Base-by-base conservation (phyloP, 1,139 yeast genomes). In the Kurtzmaniella quercitrusa region DNA sequence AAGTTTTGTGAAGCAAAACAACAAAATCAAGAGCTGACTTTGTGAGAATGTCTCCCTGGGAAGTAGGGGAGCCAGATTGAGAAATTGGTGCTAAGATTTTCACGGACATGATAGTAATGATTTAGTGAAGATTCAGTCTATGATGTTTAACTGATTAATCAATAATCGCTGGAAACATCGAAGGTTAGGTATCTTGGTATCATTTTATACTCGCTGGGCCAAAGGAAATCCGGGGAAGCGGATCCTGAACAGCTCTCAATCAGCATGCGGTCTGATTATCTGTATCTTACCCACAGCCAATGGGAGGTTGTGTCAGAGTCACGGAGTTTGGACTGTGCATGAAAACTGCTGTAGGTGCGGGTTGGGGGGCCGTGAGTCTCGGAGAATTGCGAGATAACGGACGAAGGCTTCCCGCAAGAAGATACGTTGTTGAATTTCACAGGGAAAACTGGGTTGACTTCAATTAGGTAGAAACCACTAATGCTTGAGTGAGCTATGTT, bases 31-130 rank as follows among this genome's bases (percentile, higher is more conserved):
- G 46, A 1, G 56, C 54, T 1, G 46, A 41, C 23, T 47, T 45
- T 32, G 57, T 53, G 16, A 52, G 42, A 17, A 53, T 51, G 38
- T 52, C 53, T 7, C 50, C 49, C 40, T 50, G 56, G 7, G 54
- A 40, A 5, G 56, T 51, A 30, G 47, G 43, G 14, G 48, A 43
- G 15, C 44, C 43, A 1, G 32, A 42, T 39, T 44, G 8, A 5
- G 38, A 23, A 17, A 53, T 38, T 26, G 54, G 49, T 2, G 54
- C 55, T 15, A 48, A 42, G 8, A 53, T 41, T 35, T 47, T 32
- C 12, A 52, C 49, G 2, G 38, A n/a, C 36, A 21, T 40, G 6
- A 21, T 19, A 11, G n/a, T n/a, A n/a, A n/a, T n/a, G n/a, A n/a
- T 14, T 42, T 26, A 19, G 42, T 33, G 33, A 18, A 39, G 15